These are phyloP conservation scores for Nissolia schottii DNA, from an alignment of 306 rosid genomes.

Conservation along the genomic window DNA sequence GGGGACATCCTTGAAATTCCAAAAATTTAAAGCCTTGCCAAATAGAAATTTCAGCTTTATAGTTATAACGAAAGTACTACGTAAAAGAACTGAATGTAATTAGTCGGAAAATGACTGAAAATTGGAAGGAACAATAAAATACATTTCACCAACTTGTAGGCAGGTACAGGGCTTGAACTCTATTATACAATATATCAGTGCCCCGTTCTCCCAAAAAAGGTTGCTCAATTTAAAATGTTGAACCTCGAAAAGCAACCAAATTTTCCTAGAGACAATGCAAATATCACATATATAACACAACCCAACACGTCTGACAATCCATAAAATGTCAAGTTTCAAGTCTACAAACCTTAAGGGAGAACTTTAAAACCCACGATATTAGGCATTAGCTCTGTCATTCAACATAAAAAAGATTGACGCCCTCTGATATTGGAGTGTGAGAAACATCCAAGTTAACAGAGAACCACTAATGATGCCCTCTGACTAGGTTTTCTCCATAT, in stretches of 20 bases:
- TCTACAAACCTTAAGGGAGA: slow-evolving; percentile 34
- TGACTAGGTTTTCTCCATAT: slow-evolving; percentile 16
- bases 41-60: neutral
- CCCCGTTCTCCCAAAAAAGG: slow-evolving; percentile 23
- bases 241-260: slow-evolving; percentile 23
- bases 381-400: slow-evolving; percentile 34
- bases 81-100: slow-evolving; percentile 9
- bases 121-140: neutral
- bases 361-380: slow-evolving; percentile 25
- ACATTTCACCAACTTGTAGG: slow-evolving; percentile 22
- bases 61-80: neutral
- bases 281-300: slow-evolving; percentile 34
- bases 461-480: slow-evolving; percentile 18
- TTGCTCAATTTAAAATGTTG: slow-evolving; percentile 16
- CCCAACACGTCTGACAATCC: slow-evolving; percentile 28
- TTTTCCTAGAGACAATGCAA: slow-evolving; percentile 28
- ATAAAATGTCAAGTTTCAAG: slow-evolving; percentile 20
- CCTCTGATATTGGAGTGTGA: slow-evolving; percentile 21
- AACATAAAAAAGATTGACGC: slow-evolving; percentile 27
- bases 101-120: neutral
- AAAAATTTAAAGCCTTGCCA: neutral
- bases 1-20: neutral
- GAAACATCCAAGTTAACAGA: slow-evolving; percentile 32
- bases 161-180: slow-evolving; percentile 14
- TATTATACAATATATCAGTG: slow-evolving; percentile 35